phyloP scores from a whole-genome alignment of 208 protist species.

The Leishmania major region DNA sequence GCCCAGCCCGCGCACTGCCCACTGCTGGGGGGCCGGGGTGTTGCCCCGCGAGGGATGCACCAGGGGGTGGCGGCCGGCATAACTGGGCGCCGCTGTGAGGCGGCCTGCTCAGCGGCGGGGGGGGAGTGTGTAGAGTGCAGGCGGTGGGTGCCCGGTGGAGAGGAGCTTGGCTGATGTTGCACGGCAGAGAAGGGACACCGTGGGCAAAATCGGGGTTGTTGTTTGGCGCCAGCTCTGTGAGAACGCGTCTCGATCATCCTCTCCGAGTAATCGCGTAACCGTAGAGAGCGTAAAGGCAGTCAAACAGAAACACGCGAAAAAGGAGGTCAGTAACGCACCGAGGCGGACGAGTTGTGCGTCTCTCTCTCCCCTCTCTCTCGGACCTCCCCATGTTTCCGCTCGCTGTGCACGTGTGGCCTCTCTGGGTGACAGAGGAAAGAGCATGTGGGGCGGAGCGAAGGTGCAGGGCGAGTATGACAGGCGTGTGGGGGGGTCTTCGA shows the following conservation, averaged over 20 bases:
- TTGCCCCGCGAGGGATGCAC: neutral
- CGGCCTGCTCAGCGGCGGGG: neutral
- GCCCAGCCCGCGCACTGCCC: neutral
- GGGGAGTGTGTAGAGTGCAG: no score
- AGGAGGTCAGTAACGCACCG: neutral
- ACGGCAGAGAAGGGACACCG: neutral
- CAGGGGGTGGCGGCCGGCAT: no score
- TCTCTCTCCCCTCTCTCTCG: neutral
- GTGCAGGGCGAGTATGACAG: neutral
- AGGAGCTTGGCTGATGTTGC: neutral
- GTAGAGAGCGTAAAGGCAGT: neutral
- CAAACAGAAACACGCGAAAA: neutral
- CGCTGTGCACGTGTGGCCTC: no score
- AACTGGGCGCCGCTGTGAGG: neutral
- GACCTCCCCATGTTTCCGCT: neutral
- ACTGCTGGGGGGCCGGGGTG: neutral
- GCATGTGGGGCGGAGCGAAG: neutral
- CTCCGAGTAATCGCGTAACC: constrained; percentile 1
- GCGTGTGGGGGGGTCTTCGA: neutral
- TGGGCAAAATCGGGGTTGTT: neutral
- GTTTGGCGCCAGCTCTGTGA: neutral
- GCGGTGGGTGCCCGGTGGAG: no score
- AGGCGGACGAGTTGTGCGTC: neutral
- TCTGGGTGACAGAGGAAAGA: neutral
- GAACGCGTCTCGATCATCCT: neutral